Percentiles rank a stretch among this genome's conserved stretches.
Conservation (phyloP, 768 basidiomycete genomes). For the Artomyces pyxidatus region DNA sequence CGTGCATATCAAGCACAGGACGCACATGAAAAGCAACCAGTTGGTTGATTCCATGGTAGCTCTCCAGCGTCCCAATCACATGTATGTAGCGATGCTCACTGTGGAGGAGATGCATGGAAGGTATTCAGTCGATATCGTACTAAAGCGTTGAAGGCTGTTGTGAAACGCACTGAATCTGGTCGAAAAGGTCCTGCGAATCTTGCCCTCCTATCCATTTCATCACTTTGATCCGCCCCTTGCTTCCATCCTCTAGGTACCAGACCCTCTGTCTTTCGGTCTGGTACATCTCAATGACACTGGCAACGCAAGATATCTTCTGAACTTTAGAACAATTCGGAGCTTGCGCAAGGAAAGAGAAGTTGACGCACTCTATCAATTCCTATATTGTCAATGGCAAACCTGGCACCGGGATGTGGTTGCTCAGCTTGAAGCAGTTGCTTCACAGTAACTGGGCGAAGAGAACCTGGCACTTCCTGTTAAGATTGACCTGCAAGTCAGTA, state of each 20-base stretch:
- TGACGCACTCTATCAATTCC: constrained; percentile 29
- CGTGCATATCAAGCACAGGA: constrained; percentile 35
- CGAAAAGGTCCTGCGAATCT: too few relatives aligned
- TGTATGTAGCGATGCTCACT: constrained; percentile 9
- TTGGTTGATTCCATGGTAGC: constrained; percentile 31
- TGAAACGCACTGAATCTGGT: too few relatives aligned
- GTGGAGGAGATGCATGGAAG: too few relatives aligned
- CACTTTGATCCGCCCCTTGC: constrained; percentile 14
- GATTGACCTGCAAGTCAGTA: too few relatives aligned
- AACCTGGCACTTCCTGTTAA: background rate
- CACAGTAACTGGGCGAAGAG: constrained; percentile 46
- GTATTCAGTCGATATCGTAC: too few relatives aligned
- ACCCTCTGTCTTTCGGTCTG: background rate
- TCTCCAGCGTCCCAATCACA: constrained; percentile 8
- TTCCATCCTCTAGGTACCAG: constrained; percentile 32
- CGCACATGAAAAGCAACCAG: constrained; percentile 31
- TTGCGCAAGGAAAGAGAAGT: too few relatives aligned
- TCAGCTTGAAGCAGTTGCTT: constrained; percentile 41
- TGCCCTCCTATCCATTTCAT: background rate
- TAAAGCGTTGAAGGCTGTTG: too few relatives aligned
- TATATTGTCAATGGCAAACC: constrained; percentile 38
- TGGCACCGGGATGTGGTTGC: constrained; percentile 31
- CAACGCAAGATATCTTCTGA: constrained; percentile 43
- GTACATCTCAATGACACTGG: constrained; percentile 25
- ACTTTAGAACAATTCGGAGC: background rate